Percentiles rank a stretch among this genome's conserved stretches.
Conservation (phyloP, 2,329 filamentous ascomycete genomes). For the Bimuria novae-zelandiae region DNA sequence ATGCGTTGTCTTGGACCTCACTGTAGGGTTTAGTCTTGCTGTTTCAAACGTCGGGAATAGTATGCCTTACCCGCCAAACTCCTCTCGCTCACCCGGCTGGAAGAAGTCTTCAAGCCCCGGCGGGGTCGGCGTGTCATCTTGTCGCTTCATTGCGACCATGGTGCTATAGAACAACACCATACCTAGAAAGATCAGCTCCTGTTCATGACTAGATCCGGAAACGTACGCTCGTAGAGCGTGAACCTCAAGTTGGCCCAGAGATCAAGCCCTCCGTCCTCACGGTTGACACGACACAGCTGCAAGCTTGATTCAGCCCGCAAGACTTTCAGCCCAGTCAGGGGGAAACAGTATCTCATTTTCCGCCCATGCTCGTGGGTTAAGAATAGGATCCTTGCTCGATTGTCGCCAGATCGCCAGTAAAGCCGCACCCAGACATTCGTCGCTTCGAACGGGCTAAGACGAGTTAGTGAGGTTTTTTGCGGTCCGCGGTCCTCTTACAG, state of each 20-base stretch:
- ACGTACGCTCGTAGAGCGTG: slow-evolving; percentile 57
- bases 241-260: slow-evolving; percentile 62
- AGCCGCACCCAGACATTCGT: slow-evolving; percentile 53
- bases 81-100: slow-evolving; percentile 49
- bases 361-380: slow-evolving; percentile 50
- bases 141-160: slow-evolving; percentile 61
- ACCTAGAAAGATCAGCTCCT: slow-evolving; percentile 41
- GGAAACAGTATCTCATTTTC: slow-evolving; percentile 54
- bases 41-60: not conserved
- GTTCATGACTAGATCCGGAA: not conserved
- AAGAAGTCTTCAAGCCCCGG: slow-evolving; percentile 54
- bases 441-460: slow-evolving; percentile 52
- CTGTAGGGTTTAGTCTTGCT: slow-evolving; percentile 38
- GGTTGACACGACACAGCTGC: slow-evolving; percentile 46
- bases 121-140: slow-evolving; percentile 53
- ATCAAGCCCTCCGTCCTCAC: slow-evolving; percentile 48
- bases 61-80: slow-evolving; percentile 55
- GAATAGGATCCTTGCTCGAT: slow-evolving; percentile 60
- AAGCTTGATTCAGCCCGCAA: slow-evolving; percentile 48
- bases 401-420: slow-evolving; percentile 58
- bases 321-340: slow-evolving; percentile 54
- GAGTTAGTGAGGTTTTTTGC: slow-evolving; percentile 2
- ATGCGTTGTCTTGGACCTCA: slow-evolving; percentile 57
- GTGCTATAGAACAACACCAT: slow-evolving; percentile 63
- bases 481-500: slow-evolving; percentile 27